These are phyloP conservation scores for Apiospora arundinis DNA, from an alignment of 2,329 filamentous ascomycete species.

Conservation along the genomic window DNA sequence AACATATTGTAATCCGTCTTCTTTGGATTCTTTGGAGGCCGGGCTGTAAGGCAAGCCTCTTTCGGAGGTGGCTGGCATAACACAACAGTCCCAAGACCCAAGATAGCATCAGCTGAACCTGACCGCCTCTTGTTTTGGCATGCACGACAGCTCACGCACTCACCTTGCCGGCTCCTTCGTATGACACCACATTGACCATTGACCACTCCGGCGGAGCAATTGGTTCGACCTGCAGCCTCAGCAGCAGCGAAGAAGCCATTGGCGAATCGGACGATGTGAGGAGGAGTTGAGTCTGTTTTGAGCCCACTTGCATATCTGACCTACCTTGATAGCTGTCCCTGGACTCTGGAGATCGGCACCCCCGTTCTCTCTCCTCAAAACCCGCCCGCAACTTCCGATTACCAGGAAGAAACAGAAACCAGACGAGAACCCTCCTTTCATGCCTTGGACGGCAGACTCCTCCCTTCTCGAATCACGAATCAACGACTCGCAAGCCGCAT, in stretches of 20 bases:
- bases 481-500: neutral
- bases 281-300: slow-evolving; percentile 16
- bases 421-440: neutral
- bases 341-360: slow-evolving; percentile 11
- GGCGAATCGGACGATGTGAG: slow-evolving; percentile 13
- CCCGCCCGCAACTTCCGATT: slow-evolving; percentile 5
- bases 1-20: neutral
- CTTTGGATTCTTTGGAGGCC: neutral
- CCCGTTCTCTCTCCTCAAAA: neutral
- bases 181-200: neutral
- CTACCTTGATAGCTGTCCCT: slow-evolving; percentile 15
- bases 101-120: slow-evolving; percentile 11
- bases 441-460: neutral
- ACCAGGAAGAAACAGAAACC: neutral
- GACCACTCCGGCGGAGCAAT: neutral
- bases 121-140: slow-evolving; percentile 10
- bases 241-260: neutral
- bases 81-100: slow-evolving; percentile 6
- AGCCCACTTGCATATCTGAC: slow-evolving; percentile 15
- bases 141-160: neutral
- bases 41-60: slow-evolving; percentile 5
- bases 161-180: slow-evolving; percentile 13
- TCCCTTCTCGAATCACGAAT: neutral
- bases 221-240: neutral
- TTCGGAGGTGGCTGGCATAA: slow-evolving; percentile 12